phyloP scores from a whole-genome alignment of 106 monocot genomes.

The Hemerocallis citrina region DNA sequence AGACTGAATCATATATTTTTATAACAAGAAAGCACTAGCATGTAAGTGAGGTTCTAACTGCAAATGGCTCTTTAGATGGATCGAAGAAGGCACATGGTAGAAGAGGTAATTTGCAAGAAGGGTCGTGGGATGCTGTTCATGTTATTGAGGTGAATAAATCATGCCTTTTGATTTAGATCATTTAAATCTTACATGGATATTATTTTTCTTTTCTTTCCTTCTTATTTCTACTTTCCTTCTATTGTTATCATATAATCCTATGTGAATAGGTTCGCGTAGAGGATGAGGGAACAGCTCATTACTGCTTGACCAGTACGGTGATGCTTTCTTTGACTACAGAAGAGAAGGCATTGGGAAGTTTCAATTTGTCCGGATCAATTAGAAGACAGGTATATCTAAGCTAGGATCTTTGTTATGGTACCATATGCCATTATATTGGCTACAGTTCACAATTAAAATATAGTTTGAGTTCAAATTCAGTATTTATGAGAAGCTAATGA shows the following conservation, averaged over 20 bases:
- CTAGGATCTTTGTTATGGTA: no score
- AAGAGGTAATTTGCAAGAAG: constrained; percentile 79
- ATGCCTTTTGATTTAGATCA: not conserved
- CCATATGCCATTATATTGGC: no score
- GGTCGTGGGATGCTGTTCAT: constrained; percentile 97
- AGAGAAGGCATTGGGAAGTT: constrained; percentile 63
- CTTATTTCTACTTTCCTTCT: not conserved
- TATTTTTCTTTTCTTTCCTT: not conserved
- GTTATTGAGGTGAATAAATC: constrained; percentile 94
- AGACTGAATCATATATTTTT: not conserved
- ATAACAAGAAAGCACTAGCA: not conserved
- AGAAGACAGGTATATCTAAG: constrained; percentile 82
- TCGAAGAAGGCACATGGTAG: constrained; percentile 70
- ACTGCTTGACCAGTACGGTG: constrained; percentile 91
- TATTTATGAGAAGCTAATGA: no score
- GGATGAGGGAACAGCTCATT: constrained; percentile 65
- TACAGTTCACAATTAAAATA: no score
- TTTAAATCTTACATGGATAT: not conserved
- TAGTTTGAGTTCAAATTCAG: no score
- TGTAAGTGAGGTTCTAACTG: no score
- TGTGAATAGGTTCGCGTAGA: constrained; percentile 66
- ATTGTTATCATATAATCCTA: not conserved
- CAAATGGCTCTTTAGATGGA: constrained; percentile 51
- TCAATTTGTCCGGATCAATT: constrained; percentile 89
- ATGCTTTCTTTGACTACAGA: constrained; percentile 92